Percentiles rank a stretch among this genome's conserved stretches.
These are phyloP conservation scores for Phlebopus sp. DNA, from an alignment of 1,284 basidiomycete species.

Conservation along the genomic window DNA sequence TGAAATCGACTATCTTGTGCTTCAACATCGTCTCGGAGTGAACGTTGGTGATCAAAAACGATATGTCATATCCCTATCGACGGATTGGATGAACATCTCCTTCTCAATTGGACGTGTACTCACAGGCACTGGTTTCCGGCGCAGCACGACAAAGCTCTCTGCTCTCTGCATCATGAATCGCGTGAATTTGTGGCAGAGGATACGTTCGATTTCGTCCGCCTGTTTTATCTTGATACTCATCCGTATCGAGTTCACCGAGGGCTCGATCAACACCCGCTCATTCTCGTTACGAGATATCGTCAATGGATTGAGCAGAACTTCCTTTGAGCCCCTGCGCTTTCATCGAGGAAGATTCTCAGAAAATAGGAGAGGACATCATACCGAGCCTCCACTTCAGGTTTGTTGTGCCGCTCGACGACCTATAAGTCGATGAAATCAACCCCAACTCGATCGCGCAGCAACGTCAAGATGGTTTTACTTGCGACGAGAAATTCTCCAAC, in stretches of 20 bases:
- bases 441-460: slow-evolving; percentile 1
- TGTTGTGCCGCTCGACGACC: slow-evolving; percentile 96
- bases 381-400: slow-evolving; percentile 90
- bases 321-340: slow-evolving; percentile 74
- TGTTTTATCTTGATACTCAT: slow-evolving; percentile 98
- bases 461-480: slow-evolving; percentile 50
- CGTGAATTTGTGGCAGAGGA: slow-evolving; percentile 98
- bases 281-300: slow-evolving; percentile 96
- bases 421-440: slow-evolving; percentile 29
- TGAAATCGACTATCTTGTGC: slow-evolving; percentile 99
- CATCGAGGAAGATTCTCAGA: slow-evolving; percentile 7
- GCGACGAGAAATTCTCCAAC: slow-evolving; percentile 95
- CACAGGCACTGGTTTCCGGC: slow-evolving; percentile 90
- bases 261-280: slow-evolving; percentile 95
- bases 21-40: slow-evolving; percentile 98
- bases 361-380: slow-evolving; percentile 35
- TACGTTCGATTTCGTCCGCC: slow-evolving; percentile 97
- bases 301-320: slow-evolving; percentile 91
- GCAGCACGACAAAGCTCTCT: slow-evolving; percentile 94
- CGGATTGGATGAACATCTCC: slow-evolving; percentile 5
- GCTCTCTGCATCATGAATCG: slow-evolving; percentile 99
- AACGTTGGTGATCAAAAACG: slow-evolving; percentile 96
- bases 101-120: slow-evolving; percentile 28
- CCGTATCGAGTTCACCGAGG: slow-evolving; percentile 95
- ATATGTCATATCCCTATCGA: slow-evolving; percentile 92